Conservation (phyloP, 371 early-diverging fungal genomes). For the Fennellomyces sp. region DNA sequence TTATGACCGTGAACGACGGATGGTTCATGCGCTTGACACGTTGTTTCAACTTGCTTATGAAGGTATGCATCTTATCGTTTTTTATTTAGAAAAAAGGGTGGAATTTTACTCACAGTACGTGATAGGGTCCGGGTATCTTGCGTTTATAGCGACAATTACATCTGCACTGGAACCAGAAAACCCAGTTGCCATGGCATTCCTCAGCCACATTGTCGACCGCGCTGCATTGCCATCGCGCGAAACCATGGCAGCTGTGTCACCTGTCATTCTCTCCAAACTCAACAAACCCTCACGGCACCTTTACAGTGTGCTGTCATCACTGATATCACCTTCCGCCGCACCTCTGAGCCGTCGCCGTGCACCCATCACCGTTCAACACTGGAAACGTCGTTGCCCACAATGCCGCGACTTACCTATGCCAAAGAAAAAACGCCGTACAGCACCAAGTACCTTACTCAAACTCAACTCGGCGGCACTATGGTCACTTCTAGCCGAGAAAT, state of each 20-base stretch:
- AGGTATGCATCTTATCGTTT: slow-evolving; percentile 17
- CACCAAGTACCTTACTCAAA: slow-evolving; percentile 14
- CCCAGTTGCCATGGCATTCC: slow-evolving; percentile 58
- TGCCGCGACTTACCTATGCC: background rate
- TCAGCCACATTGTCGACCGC: slow-evolving; percentile 59
- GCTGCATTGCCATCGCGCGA: slow-evolving; percentile 54
- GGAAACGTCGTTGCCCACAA: background rate
- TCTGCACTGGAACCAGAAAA: slow-evolving; percentile 41
- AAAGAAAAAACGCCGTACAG: background rate
- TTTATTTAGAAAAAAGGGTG: background rate
- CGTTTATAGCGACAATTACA: slow-evolving; percentile 33
- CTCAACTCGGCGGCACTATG: slow-evolving; percentile 44
- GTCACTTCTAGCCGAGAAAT: slow-evolving; percentile 46
- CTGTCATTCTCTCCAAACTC: slow-evolving; percentile 31
- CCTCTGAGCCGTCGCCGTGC: background rate
- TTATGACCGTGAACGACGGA: slow-evolving; percentile 26
- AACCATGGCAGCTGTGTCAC: slow-evolving; percentile 37
- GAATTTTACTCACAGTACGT: background rate
- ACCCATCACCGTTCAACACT: background rate
- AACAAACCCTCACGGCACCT: slow-evolving; percentile 25
- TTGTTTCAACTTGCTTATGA: slow-evolving; percentile 26
- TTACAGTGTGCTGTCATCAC: slow-evolving; percentile 23
- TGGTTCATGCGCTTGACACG: slow-evolving; percentile 27
- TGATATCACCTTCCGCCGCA: slow-evolving; percentile 9
- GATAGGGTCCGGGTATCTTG: slow-evolving; percentile 38